phyloP scores from a whole-genome alignment of 192 early-diverging fungal species.

The Borealophlyctis nickersoniae region DNA sequence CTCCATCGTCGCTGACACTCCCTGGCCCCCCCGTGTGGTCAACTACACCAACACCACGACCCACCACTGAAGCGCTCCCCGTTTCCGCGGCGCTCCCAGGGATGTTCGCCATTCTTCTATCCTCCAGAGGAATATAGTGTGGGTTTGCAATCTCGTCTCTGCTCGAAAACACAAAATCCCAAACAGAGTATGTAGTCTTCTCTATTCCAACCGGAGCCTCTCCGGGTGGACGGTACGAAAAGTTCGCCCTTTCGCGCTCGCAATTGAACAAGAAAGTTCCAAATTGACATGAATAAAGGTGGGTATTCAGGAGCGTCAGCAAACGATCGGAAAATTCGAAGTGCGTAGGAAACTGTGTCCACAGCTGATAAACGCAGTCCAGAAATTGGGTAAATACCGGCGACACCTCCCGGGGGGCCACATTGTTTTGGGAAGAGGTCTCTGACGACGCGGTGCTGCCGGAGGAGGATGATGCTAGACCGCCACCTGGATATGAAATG shows the following conservation, averaged over 20 bases:
- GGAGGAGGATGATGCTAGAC: neutral
- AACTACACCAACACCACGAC: constrained; percentile 1
- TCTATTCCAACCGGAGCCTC: constrained; percentile 8
- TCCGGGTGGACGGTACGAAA: constrained; percentile 23
- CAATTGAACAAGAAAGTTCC: constrained; percentile 93
- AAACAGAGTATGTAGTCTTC: constrained; percentile 62
- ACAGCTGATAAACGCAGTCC: constrained; percentile 93
- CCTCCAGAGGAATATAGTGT: constrained; percentile 53
- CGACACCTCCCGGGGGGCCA: constrained; percentile 67
- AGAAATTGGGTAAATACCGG: constrained; percentile 98
- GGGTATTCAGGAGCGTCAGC: constrained; percentile 76
- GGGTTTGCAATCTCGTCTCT: constrained; percentile 57
- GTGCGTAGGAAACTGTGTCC: constrained; percentile 78
- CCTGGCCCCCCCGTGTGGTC: constrained; percentile 14
- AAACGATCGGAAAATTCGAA: constrained; percentile 92
- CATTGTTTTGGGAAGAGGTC: constrained; percentile 33
- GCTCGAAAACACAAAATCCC: constrained; percentile 72
- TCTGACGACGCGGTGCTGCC: constrained; percentile 8
- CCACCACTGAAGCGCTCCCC: constrained; percentile 6
- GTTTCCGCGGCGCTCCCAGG: neutral
- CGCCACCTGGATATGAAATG: constrained; percentile 6
- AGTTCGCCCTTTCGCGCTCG: constrained; percentile 67
- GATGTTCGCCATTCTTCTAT: constrained; percentile 14
- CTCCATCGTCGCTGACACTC: constrained; percentile 37
- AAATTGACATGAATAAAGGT: constrained; percentile 88